phyloP scores from a whole-genome alignment of 139 green algal species.

The Coelastrella sp. region DNA sequence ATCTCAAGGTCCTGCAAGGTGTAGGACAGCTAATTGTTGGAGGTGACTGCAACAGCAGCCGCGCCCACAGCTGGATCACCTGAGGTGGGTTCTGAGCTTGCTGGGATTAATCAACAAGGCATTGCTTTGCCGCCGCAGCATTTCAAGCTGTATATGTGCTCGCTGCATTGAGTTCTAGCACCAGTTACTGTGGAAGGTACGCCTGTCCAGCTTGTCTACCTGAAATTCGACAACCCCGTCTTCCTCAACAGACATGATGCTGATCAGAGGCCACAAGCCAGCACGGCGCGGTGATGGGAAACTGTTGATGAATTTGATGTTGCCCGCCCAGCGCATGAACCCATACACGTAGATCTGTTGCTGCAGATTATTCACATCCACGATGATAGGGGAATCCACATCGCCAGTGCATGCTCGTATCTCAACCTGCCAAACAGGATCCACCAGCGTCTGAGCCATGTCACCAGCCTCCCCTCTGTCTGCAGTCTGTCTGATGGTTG shows the following conservation, averaged over 20 bases:
- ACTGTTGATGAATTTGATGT: conserved; percentile 50
- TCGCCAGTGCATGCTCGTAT: conserved; percentile 27
- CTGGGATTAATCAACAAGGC: too few species aligned
- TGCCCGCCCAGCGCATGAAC: conserved; percentile 45
- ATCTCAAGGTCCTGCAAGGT: conserved; percentile 53
- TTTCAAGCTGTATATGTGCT: too few species aligned
- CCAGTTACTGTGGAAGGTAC: neutral
- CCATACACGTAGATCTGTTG: conserved; percentile 59
- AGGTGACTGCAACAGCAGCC: neutral
- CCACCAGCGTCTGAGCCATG: neutral
- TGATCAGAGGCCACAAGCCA: conserved; percentile 54
- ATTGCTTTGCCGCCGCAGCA: too few species aligned
- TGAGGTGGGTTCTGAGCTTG: too few species aligned
- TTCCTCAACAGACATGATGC: conserved; percentile 51
- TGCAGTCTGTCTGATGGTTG: neutral
- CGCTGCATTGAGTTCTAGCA: neutral
- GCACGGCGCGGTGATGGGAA: conserved; percentile 40
- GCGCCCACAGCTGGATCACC: neutral
- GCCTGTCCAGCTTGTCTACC: conserved; percentile 11
- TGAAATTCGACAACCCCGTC: conserved; percentile 54
- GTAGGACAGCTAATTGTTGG: too few species aligned
- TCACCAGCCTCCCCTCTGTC: too few species aligned
- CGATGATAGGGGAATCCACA: neutral
- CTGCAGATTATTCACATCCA: conserved; percentile 41
- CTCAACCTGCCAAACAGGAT: conserved; percentile 15